Evolutionary conservation across 495 filamentous ascomycete genomes (phyloP).

Genomic region (Terfezia boudieri): DNA sequence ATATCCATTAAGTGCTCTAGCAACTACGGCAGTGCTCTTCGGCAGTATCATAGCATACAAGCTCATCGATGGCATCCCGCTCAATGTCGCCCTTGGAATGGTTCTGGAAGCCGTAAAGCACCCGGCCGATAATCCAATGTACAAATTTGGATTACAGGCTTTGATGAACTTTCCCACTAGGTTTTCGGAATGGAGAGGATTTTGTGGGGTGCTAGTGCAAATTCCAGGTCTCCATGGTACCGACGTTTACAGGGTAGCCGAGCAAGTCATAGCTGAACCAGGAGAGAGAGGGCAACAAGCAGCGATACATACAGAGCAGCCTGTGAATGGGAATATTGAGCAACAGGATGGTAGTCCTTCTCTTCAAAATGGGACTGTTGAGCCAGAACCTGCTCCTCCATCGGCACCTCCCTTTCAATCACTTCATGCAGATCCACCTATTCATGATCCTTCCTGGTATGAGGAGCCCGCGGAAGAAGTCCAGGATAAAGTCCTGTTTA

Average conservation of each 20-base stretch:
- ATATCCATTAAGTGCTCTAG: constrained; percentile 81
- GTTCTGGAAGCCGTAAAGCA: constrained; percentile 83
- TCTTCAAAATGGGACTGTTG: constrained; percentile 7
- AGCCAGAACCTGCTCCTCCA: constrained; percentile 2
- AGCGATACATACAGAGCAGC: constrained; percentile 23
- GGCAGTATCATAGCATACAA: constrained; percentile 88
- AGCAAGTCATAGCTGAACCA: constrained; percentile 52
- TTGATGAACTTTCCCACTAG: constrained; percentile 64
- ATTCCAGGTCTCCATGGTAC: constrained; percentile 65
- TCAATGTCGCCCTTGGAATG: constrained; percentile 84
- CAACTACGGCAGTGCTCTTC: constrained; percentile 88
- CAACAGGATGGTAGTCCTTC: not conserved
- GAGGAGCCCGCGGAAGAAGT: constrained; percentile 64
- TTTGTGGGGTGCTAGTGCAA: constrained; percentile 59
- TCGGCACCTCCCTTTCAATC: constrained; percentile 40
- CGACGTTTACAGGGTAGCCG: constrained; percentile 56
- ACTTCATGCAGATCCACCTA: constrained; percentile 46
- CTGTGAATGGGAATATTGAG: constrained; percentile 24
- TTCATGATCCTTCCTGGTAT: constrained; percentile 32
- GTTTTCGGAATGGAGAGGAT: constrained; percentile 77
- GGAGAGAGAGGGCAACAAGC: constrained; percentile 17
- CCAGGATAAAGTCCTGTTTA: constrained; percentile 85
- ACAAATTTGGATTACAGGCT: constrained; percentile 94
- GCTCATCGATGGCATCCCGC: constrained; percentile 66
- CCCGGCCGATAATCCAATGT: constrained; percentile 64